Base-by-base conservation (phyloP, 768 basidiomycete species). In the Leccinum pellstonianum region DNA sequence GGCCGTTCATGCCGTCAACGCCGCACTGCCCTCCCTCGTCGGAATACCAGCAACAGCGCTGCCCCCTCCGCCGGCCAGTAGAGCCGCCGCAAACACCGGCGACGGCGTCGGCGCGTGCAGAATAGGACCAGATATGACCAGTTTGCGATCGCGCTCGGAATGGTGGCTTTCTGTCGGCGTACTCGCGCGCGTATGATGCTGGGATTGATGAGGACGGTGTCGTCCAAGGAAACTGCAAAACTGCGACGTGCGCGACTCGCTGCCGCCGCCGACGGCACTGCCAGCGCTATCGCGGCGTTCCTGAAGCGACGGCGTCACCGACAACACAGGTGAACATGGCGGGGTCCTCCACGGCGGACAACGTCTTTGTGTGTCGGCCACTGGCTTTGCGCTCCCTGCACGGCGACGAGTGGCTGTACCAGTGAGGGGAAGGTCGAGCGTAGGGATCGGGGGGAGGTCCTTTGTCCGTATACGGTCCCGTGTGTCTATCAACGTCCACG, bases 111-210 rank as follows among this genome's bases (percentile, higher is more conserved):
- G 72, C 8, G 60, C 49, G 33, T 78, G 77, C 60, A 80, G 62
- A 35, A 90, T 86, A 11, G 88, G 89, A 1, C 81, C 90, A 29
- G 90, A 92, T 48, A 93, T 92, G 17, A 78, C 78, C 8, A 79
- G 77, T 31, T 75, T 78, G 50, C 74, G 70, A 49, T 84, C 83
- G 43, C 62, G 62, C 25, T 73, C 75, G 11, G 82, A 80, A 41
- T 41, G 41, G 41, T 41, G 17, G n/a, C 73, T 74, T 4, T 69
- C 76, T 0, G 38, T 38, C 38, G 86, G 85, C 1, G 86, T 86
- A 65, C 78, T 80, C n/a, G 66, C 46, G 5, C 71, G 71, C 17
- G 68, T 41, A 11, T 74, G 66, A 14, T 41, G 41, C n/a, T n/a
- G 41, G 5, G 8, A 14, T 41, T n/a, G 41, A 31, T 31, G 31